Evolutionary conservation across 495 filamentous ascomycete genomes (phyloP), one percentile per base, ranked within the genome.

Genomic region (Xylaria palmicola): DNA sequence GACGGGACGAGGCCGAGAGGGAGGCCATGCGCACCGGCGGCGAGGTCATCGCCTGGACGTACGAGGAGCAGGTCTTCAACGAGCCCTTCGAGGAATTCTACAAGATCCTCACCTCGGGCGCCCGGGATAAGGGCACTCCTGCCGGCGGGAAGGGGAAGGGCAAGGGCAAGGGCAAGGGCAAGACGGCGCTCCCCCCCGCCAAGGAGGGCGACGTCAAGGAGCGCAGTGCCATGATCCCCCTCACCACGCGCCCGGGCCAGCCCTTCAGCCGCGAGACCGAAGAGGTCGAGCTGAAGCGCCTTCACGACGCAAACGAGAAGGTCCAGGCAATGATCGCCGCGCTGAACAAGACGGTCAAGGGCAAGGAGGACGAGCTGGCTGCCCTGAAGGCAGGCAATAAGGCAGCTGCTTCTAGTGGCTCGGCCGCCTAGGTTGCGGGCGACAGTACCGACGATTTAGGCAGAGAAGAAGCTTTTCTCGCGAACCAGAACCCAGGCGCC

Each of bases 41-140:
- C 39, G 79, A 86, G 40, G 86, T 98, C 19, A 72, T 85, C 13
- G 83, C 86, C 50, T 91, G 92, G 79, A 82, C 83, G 29, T 91
- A 96, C 68, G 94, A 98, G 73, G 91, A 96, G 70, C 85, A 96
- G 41, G 81, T 96, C 32, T 98, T 98, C 80, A 97, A 96, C 73
- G 94, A 98, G 79, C 94, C 94, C 0, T 90, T 91, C 62, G 92
- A 95, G 68, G 84, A 87, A 36, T 94, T 96, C 72, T 93, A 90
- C 72, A 89, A 94, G 26, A 72, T 91, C 9, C 77, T 97, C 49
- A 93, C 88, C 1, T 85, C 85, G 1, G 88, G 88, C 24, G 75
- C 81, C 19, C 61, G 74, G 27, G 74, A 74, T 37, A 67, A 72
- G 41, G 62, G 73, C 36, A 56, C 67, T 6, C 51, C 68, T 10